phyloP scores from a whole-genome alignment of 768 basidiomycete species.

The Pleurotus eryngii region DNA sequence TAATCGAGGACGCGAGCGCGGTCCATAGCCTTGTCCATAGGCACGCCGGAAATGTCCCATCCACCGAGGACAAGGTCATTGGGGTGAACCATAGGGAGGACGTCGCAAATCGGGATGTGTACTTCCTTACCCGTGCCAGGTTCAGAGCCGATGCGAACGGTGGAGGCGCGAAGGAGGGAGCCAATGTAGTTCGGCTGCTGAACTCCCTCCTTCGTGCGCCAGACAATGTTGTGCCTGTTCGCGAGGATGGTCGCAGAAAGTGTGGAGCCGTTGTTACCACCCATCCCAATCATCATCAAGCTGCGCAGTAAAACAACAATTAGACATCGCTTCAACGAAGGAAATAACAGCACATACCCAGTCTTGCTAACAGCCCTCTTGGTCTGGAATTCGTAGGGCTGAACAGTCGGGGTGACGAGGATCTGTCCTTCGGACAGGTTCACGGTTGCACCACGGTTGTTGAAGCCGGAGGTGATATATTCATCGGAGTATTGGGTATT shows the following conservation, averaged over 20 bases:
- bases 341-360: constrained; percentile 57
- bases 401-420: constrained; percentile 73
- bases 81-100: constrained; percentile 97
- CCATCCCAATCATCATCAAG: constrained; percentile 94
- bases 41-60: constrained; percentile 90
- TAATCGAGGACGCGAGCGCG: constrained; percentile 93
- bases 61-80: constrained; percentile 97
- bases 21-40: constrained; percentile 90
- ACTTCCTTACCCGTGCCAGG: constrained; percentile 81
- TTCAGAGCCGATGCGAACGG: constrained; percentile 87
- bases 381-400: constrained; percentile 90
- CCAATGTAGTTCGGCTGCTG: constrained; percentile 98
- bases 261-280: constrained; percentile 97
- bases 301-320: constrained; percentile 36
- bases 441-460: constrained; percentile 76
- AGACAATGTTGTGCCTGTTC: constrained; percentile 90
- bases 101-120: constrained; percentile 86
- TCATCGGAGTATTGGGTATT: constrained; percentile 80
- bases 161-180: constrained; percentile 93
- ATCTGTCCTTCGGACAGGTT: constrained; percentile 70
- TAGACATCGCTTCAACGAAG: constrained; percentile 6
- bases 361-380: constrained; percentile 82
- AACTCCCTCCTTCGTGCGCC: constrained; percentile 90
- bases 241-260: constrained; percentile 93
- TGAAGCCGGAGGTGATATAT: constrained; percentile 78